phyloP scores from a whole-genome alignment of 768 basidiomycete species.

The Suillus americanus region DNA sequence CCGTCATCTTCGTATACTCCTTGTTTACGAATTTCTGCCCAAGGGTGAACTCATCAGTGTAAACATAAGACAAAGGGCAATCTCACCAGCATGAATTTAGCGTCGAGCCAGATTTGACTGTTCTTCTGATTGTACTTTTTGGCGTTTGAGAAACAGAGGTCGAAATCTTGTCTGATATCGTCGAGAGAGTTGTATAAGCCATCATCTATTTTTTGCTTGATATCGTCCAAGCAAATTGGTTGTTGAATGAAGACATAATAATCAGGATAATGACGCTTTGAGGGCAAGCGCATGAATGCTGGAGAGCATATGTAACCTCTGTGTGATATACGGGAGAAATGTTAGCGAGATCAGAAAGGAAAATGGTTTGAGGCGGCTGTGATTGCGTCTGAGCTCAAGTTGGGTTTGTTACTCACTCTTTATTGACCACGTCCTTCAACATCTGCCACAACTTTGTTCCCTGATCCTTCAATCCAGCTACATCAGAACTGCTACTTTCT shows the following conservation, averaged over 20 bases:
- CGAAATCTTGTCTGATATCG: slow-evolving; percentile 68
- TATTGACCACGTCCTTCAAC: slow-evolving; percentile 80
- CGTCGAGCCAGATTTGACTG: slow-evolving; percentile 77
- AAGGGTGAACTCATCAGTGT: slow-evolving; percentile 4
- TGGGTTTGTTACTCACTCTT: slow-evolving; percentile 74
- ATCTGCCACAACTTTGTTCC: slow-evolving; percentile 74
- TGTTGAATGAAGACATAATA: slow-evolving; percentile 80
- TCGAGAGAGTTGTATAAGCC: slow-evolving; percentile 61
- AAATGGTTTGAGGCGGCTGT: slow-evolving; percentile 37
- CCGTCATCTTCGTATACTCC: slow-evolving; percentile 47
- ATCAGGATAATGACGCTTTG: slow-evolving; percentile 77
- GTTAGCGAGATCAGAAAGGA: slow-evolving; percentile 40
- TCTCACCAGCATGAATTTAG: slow-evolving; percentile 78
- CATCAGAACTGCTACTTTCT: slow-evolving; percentile 27
- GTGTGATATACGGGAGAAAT: slow-evolving; percentile 29
- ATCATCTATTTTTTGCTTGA: slow-evolving; percentile 74
- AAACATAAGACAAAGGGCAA: background rate
- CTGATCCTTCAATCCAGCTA: slow-evolving; percentile 52
- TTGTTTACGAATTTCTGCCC: slow-evolving; percentile 46
- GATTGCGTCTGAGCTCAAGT: slow-evolving; percentile 23
- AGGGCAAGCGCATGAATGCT: slow-evolving; percentile 69
- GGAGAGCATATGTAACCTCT: slow-evolving; percentile 65
- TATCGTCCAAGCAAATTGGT: slow-evolving; percentile 87
- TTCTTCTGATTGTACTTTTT: slow-evolving; percentile 81
- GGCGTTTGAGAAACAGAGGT: slow-evolving; percentile 78